Evolutionary conservation across 257 asterid genomes (phyloP), one percentile per base, ranked within the genome.

Genomic region (Solanum neorickii): DNA sequence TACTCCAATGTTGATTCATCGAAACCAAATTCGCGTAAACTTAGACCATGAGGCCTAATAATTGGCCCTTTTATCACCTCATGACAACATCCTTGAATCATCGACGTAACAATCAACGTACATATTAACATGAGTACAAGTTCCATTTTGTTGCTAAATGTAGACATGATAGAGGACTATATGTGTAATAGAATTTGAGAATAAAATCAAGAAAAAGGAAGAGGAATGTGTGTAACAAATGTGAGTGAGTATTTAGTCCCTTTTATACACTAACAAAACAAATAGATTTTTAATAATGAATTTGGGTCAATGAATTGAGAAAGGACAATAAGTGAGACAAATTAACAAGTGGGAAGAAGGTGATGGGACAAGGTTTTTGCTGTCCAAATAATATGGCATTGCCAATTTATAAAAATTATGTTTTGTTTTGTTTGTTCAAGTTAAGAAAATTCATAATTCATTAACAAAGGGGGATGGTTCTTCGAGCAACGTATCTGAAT

Each of bases 1-100:
- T 84, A 87, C 90, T 89, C 90, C 88, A 92, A 77, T 6, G 87
- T 88, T 7, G 87, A 3, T 47, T 90, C 92, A 42, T 91, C 94
- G 69, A 87, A 86, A 12, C 94, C 93, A 46, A 88, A 83, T 10
- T 90, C 62, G 5, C 18, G 90, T 56, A 89, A 60, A 52, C 70
- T 86, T 9, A 69, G 5, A 85, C 20, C 88, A 62, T 15, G 90
- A 62, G 86, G 35, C 7, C 35, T 76, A 15, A 3, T 42, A 0
- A 3, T 16, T 13, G 68, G 2, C 44, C 39, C 10, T 46, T 59
- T 41, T 27, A 3, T 42, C 1, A 18, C 12, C 39, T 84, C 75
- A 23, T 56, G 65, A 56, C 83, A 76, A 82, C 76, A 68, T 20
- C 41, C 69, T 2, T 18, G 7, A 46, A 5, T 46, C 46, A 87